Evolutionary conservation across 345 rosid genomes (phyloP).

Genomic region (Brassica cretica): DNA sequence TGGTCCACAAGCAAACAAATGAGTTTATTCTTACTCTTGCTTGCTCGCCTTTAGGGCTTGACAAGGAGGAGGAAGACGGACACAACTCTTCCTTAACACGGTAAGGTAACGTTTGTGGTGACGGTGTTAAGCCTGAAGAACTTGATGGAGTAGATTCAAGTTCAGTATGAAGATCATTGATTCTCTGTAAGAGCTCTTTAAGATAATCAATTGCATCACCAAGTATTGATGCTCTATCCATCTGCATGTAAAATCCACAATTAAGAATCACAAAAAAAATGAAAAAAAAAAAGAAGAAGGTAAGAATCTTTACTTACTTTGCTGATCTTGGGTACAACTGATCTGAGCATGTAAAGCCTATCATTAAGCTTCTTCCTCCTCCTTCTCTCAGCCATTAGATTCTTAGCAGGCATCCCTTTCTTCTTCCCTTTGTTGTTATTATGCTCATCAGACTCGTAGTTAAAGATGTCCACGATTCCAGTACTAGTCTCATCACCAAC

Average conservation of each 20-base stretch:
- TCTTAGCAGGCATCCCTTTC: conserved; percentile 91
- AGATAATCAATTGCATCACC: conserved; percentile 95
- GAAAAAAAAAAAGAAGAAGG: not conserved
- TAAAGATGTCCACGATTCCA: conserved; percentile 41
- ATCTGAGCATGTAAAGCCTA: conserved; percentile 95
- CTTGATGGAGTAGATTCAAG: conserved; percentile 70
- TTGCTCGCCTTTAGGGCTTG: conserved; percentile 80
- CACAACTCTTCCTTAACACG: conserved; percentile 81
- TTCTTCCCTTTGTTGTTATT: conserved; percentile 59
- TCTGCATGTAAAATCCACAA: conserved; percentile 43
- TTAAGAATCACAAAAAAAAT: not conserved
- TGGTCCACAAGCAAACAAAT: not conserved
- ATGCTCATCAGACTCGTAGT: conserved; percentile 71
- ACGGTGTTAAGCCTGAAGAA: conserved; percentile 72
- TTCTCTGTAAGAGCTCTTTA: conserved; percentile 91
- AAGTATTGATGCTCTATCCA: conserved; percentile 96
- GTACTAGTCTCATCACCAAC: conserved; percentile 22
- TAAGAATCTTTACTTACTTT: conserved; percentile 52
- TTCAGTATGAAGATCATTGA: conserved; percentile 88
- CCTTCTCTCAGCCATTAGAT: conserved; percentile 96
- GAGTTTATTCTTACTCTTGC: conserved; percentile 58
- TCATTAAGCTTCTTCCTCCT: conserved; percentile 96
- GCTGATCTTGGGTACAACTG: conserved; percentile 97
- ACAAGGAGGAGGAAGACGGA: conserved; percentile 59
- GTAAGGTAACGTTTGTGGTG: conserved; percentile 63